A percentile compares a stretch with the other conserved stretches of the same genome.
Evolutionary conservation across 2,329 filamentous ascomycete genomes (phyloP).

Genomic region (Dothistroma pini): DNA sequence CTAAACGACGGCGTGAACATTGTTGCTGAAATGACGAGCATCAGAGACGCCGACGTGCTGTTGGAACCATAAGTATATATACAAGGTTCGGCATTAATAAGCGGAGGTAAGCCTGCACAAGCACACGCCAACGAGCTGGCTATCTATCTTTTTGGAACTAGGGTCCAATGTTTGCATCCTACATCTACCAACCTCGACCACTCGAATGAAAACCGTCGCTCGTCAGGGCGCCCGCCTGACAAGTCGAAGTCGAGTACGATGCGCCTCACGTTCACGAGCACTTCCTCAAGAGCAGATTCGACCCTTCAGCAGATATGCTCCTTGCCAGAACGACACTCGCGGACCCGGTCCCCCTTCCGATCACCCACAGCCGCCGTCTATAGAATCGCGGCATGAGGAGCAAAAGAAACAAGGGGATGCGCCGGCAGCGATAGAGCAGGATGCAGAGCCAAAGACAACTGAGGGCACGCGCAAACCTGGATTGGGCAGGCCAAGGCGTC

Average conservation of each 20-base stretch:
- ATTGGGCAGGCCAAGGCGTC: background rate
- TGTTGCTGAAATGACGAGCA: too few relatives aligned
- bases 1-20: too few relatives aligned
- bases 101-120: too few relatives aligned
- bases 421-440: constrained; percentile 6
- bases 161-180: background rate
- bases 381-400: constrained; percentile 22
- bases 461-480: constrained; percentile 9
- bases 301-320: constrained; percentile 25
- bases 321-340: constrained; percentile 17
- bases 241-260: constrained; percentile 20
- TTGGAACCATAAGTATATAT: too few relatives aligned
- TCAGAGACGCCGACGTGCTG: too few relatives aligned
- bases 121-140: too few relatives aligned
- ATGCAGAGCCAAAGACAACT: constrained; percentile 6
- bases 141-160: background rate
- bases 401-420: constrained; percentile 13
- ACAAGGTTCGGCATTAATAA: too few relatives aligned
- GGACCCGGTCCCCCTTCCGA: constrained; percentile 22
- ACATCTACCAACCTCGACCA: background rate
- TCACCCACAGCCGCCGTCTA: constrained; percentile 12
- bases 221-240: constrained; percentile 34
- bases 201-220: constrained; percentile 31
- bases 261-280: constrained; percentile 18
- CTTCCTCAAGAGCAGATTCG: constrained; percentile 15